Percentiles rank a stretch among this genome's conserved stretches.
Evolutionary conservation across 257 asterid species (phyloP).

Genomic region (Nemophila menziesii): DNA sequence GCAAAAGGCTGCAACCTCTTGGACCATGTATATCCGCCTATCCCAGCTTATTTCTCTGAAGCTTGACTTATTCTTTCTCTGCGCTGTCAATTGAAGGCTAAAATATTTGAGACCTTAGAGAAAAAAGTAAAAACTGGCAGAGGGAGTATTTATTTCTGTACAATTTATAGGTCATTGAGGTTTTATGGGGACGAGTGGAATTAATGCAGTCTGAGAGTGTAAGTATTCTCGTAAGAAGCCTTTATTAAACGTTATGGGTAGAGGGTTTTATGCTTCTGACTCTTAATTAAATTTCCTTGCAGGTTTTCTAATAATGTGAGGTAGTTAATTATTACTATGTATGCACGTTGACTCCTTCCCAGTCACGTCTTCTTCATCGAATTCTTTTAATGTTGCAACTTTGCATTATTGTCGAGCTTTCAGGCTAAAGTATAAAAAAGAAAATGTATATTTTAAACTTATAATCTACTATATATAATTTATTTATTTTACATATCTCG

Average conservation of each 20-base stretch:
- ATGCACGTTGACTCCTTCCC: slow-evolving; percentile 39
- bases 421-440: too few species aligned
- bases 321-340: too few species aligned
- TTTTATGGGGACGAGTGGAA: slow-evolving; percentile 24
- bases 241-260: slow-evolving; percentile 37
- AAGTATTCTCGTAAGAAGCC: slow-evolving; percentile 15
- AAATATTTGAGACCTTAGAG: slow-evolving; percentile 19
- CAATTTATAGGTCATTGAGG: slow-evolving; percentile 17
- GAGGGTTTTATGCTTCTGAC: slow-evolving; percentile 37
- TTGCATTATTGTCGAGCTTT: neutral
- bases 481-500: too few species aligned
- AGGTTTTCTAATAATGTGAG: slow-evolving; percentile 27
- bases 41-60: too few species aligned
- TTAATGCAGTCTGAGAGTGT: slow-evolving; percentile 32
- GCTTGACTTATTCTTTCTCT: neutral
- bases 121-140: neutral
- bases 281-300: slow-evolving; percentile 42
- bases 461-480: too few species aligned
- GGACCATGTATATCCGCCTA: too few species aligned
- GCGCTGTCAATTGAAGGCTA: neutral
- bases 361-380: slow-evolving; percentile 15
- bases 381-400: slow-evolving; percentile 2
- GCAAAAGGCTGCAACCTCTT: too few species aligned
- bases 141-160: neutral
- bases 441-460: too few species aligned